Percentiles rank a stretch among this genome's conserved stretches.
These are phyloP conservation scores for Thelonectria rubi DNA, from an alignment of 2,329 filamentous ascomycete genomes.

Conservation along the genomic window DNA sequence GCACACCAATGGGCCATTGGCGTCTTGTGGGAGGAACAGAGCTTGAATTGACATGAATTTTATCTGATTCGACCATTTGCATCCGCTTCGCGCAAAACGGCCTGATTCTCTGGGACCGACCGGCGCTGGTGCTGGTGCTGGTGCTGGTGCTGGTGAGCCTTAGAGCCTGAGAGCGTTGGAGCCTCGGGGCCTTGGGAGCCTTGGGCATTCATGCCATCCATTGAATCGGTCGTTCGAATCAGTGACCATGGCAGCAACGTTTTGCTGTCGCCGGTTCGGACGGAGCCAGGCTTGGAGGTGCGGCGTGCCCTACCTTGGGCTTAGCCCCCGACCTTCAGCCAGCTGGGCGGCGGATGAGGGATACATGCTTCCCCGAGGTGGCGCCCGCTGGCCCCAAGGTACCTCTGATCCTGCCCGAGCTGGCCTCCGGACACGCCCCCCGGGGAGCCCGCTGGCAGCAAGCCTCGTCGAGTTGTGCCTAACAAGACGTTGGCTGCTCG, in stretches of 20 bases:
- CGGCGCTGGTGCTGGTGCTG: slow-evolving; percentile 1
- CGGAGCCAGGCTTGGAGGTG: not conserved
- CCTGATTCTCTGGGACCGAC: slow-evolving; percentile 3
- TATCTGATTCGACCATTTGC: slow-evolving; percentile 2
- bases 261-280: slow-evolving; percentile 5
- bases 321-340: slow-evolving; percentile 18
- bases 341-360: slow-evolving; percentile 19
- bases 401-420: not conserved
- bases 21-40: slow-evolving; percentile 3
- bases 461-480: slow-evolving; percentile 16
- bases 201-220: slow-evolving; percentile 16
- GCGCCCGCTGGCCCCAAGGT: slow-evolving; percentile 8
- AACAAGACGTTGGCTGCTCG: slow-evolving; percentile 28
- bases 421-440: slow-evolving; percentile 5
- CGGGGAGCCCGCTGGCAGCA: not conserved
- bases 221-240: not conserved
- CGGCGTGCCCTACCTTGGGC: slow-evolving; percentile 8
- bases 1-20: slow-evolving; percentile 16
- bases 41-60: slow-evolving; percentile 5
- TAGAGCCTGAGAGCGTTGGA: not conserved
- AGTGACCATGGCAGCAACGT: slow-evolving; percentile 10
- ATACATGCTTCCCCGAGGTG: slow-evolving; percentile 9
- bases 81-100: not conserved
- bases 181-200: not conserved
- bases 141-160: slow-evolving; percentile 13